Percentiles rank a stretch among this genome's conserved stretches.
Evolutionary conservation across 495 filamentous ascomycete genomes (phyloP).

Genomic region (Neurospora discreta): DNA sequence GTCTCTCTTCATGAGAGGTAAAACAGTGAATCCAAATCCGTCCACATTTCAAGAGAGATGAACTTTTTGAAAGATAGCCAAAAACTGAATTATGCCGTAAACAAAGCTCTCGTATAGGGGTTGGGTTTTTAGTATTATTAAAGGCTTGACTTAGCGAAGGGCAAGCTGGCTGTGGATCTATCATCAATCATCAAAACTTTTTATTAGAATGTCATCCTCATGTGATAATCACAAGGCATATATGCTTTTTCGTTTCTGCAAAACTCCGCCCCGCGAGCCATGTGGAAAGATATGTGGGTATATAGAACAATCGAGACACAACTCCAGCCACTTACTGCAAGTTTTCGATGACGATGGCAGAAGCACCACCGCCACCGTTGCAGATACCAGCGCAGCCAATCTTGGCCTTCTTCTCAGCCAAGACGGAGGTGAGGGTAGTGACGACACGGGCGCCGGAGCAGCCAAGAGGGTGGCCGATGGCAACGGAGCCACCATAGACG

Average conservation of each 20-base stretch:
- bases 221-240: background rate
- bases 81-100: background rate
- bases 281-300: background rate
- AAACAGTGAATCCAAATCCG: background rate
- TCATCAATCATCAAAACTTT: background rate
- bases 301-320: background rate
- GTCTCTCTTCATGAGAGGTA: background rate
- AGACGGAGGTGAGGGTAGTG: slow-evolving; percentile 78
- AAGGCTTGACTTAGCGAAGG: slow-evolving; percentile 13
- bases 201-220: slow-evolving; percentile 10
- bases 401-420: slow-evolving; percentile 84
- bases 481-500: slow-evolving; percentile 88
- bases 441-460: slow-evolving; percentile 88
- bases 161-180: slow-evolving; percentile 10
- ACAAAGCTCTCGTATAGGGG: background rate
- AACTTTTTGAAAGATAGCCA: background rate
- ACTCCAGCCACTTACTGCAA: slow-evolving; percentile 32
- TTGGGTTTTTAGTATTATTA: slow-evolving; percentile 4
- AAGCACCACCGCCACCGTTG: slow-evolving; percentile 93
- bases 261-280: background rate
- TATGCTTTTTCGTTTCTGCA: background rate
- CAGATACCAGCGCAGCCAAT: slow-evolving; percentile 91
- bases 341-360: slow-evolving; percentile 78
- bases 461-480: slow-evolving; percentile 89
- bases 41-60: background rate